phyloP scores from a whole-genome alignment of 176 grass and related monocot genomes.

The Dendrocalamus sinicus region DNA sequence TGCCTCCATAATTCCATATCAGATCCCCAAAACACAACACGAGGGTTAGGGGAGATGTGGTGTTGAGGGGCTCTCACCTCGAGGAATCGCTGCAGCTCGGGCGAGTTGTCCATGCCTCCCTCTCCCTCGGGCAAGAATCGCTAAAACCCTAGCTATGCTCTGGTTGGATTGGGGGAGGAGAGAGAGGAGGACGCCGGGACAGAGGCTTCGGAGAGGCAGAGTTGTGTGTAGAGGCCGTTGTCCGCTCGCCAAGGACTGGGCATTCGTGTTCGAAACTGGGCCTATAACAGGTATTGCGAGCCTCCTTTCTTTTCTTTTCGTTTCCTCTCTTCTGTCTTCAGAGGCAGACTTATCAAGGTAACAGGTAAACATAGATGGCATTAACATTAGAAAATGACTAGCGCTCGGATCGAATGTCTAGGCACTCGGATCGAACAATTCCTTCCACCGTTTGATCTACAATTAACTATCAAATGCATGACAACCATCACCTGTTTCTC shows the following conservation, averaged over 20 bases:
- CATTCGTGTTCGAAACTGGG: background rate
- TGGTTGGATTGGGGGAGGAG: background rate
- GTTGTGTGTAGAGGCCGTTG: background rate
- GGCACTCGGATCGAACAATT: no score
- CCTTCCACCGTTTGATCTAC: no score
- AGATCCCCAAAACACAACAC: background rate
- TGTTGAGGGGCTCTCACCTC: background rate
- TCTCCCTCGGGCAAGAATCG: background rate
- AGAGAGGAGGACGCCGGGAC: no score
- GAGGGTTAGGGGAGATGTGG: background rate
- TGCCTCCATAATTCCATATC: background rate
- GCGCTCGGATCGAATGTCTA: no score
- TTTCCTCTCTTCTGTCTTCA: no score
- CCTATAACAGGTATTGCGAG: background rate
- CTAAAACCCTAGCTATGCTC: slow-evolving; percentile 3
- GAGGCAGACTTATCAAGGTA: no score
- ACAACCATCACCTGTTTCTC: no score
- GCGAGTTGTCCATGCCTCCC: background rate
- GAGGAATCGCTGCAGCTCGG: background rate
- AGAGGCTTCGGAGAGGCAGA: background rate
- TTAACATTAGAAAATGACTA: no score
- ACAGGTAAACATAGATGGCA: no score
- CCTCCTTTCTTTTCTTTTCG: no score
- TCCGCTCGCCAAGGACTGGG: background rate
- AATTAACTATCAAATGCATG: no score